Base-by-base conservation (phyloP, 345 rosid species). In the Eucalyptus tenuipes region DNA sequence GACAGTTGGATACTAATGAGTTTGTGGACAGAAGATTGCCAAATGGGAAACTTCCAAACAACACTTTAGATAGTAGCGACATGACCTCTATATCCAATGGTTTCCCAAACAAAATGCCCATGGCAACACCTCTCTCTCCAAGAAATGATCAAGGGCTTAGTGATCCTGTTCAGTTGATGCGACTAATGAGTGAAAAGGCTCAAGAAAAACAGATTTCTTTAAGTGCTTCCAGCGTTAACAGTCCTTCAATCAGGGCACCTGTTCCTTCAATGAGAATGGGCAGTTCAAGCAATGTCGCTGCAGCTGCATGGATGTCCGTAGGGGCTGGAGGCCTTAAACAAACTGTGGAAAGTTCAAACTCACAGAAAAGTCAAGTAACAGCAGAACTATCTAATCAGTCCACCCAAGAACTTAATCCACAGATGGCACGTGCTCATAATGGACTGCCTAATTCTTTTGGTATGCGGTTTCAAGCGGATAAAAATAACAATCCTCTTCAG, bases 251-350 rank as follows among this genome's bases (percentile, higher is more conserved):
- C 86, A 90, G 86, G 82, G 89, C 92, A 57, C 88, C 95, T 24
- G 90, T 91, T 90, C 92, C 93, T 52, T 88, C 95, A 42, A 64
- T 75, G 79, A 92, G 93, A 94, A 88, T 89, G 91, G 97, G 88
- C 44, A 50, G 93, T 90, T 90, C 95, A 10, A 90, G 90, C 91
- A 96, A 94, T 92, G 98, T 96, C 87, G 93, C 97, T 7, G 93
- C 89, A 50, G 99, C 97, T 88, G 96, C 99, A 79, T 96, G 98
- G 98, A 97, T 96, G 98, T 96, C 98, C 20, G 87, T 96, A 85
- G 99, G 98, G 80, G 94, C 96, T 49, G 96, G 94, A 87, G 96
- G 96, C 27, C 91, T 90, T 66, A 95, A 90, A 92, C 96, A 91
- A 85, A 86, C 91, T 7, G 79, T 87, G 33, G 99, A 95, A 91